Evolutionary conservation across 306 rosid genomes (phyloP).

Genomic region (Malus asiatica): DNA sequence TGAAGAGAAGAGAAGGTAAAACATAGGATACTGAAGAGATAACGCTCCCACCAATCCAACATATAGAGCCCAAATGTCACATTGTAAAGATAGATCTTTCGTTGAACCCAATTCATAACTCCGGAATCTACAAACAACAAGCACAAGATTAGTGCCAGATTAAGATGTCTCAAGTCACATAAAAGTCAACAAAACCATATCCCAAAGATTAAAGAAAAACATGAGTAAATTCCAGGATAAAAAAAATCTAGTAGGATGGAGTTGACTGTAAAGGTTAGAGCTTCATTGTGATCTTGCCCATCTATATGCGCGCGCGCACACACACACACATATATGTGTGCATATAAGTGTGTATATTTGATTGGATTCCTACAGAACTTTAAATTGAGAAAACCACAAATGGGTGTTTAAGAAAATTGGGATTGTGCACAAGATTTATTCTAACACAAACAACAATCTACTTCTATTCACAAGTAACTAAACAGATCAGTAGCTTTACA

Average conservation of each 20-base stretch:
- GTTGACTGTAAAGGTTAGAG: neutral
- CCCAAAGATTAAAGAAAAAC: neutral
- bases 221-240: neutral
- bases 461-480: neutral
- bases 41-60: slow-evolving; percentile 98
- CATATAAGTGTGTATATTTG: no score
- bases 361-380: neutral
- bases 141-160: neutral
- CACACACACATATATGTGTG: no score
- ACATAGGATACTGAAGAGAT: slow-evolving; percentile 75
- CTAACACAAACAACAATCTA: neutral
- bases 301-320: neutral
- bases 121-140: slow-evolving; percentile 14
- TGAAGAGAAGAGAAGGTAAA: neutral
- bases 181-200: neutral
- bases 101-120: slow-evolving; percentile 83
- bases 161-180: neutral
- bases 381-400: neutral
- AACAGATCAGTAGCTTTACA: neutral
- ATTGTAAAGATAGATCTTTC: slow-evolving; percentile 78
- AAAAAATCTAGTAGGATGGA: neutral
- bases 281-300: neutral
- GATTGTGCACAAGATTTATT: neutral
- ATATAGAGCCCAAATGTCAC: slow-evolving; percentile 94
- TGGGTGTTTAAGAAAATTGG: neutral